phyloP scores from a whole-genome alignment of 331 rosid species.

The Dryas integrifolia region DNA sequence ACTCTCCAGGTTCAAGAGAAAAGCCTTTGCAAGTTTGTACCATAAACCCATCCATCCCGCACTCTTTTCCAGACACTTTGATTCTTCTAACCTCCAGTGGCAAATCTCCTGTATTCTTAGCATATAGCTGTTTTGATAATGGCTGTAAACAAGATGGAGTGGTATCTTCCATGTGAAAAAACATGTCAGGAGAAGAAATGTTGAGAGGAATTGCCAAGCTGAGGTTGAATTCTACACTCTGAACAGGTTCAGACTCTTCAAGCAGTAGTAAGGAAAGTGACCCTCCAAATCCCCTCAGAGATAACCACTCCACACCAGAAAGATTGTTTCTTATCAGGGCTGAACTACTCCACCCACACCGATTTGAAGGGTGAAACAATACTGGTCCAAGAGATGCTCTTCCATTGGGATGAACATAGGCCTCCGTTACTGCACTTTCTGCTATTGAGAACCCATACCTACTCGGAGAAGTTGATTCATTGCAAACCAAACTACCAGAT shows the following conservation, averaged over 20 bases:
- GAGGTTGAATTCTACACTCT: slow-evolving; percentile 60
- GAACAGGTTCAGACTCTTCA: slow-evolving; percentile 59
- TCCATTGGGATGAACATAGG: slow-evolving; percentile 67
- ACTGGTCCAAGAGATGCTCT: slow-evolving; percentile 75
- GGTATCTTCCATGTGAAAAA: slow-evolving; percentile 45
- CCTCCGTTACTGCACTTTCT: slow-evolving; percentile 72
- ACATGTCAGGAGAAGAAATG: slow-evolving; percentile 55
- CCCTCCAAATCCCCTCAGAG: slow-evolving; percentile 77
- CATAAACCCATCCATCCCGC: slow-evolving; percentile 75
- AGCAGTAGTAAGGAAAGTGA: slow-evolving; percentile 63
- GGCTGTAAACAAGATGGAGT: slow-evolving; percentile 57
- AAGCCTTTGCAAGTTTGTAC: slow-evolving; percentile 71
- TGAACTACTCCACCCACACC: slow-evolving; percentile 86
- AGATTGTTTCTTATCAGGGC: slow-evolving; percentile 91
- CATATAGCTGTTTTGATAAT: slow-evolving; percentile 61
- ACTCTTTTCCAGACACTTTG: slow-evolving; percentile 75
- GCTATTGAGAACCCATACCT: slow-evolving; percentile 83
- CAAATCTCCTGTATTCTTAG: slow-evolving; percentile 83
- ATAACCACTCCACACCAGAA: slow-evolving; percentile 86
- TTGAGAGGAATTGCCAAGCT: slow-evolving; percentile 50
- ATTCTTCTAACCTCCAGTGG: slow-evolving; percentile 68
- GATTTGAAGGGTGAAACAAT: slow-evolving; percentile 66
- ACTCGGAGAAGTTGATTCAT: slow-evolving; percentile 49
- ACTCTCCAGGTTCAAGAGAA: slow-evolving; percentile 78
- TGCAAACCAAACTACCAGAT: slow-evolving; percentile 54